A percentile compares a stretch with the other conserved stretches of the same genome.
These are phyloP conservation scores for Agaricus sinodeliciosus DNA, from an alignment of 768 basidiomycete species.

Conservation along the genomic window DNA sequence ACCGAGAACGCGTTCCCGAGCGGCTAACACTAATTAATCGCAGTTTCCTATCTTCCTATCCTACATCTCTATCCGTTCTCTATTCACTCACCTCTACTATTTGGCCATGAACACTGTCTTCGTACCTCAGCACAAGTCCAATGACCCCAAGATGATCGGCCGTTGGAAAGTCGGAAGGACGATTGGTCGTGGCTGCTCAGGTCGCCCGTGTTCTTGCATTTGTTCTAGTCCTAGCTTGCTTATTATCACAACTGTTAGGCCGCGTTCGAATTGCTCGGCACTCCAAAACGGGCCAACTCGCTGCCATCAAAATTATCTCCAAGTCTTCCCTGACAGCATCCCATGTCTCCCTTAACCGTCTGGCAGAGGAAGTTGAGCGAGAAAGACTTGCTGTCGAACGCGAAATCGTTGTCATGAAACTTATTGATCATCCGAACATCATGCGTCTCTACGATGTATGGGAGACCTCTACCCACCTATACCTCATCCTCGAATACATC, in stretches of 20 bases:
- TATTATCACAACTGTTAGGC: conserved; percentile 37
- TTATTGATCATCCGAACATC: conserved; percentile 92
- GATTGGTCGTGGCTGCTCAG: conserved; percentile 78
- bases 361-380: conserved; percentile 71
- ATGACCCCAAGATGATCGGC: conserved; percentile 65
- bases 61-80: neutral
- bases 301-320: conserved; percentile 92
- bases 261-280: conserved; percentile 88
- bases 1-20: conserved; percentile 14
- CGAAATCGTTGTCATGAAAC: conserved; percentile 97
- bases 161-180: conserved; percentile 80
- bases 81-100: conserved; percentile 11
- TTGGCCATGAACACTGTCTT: conserved; percentile 5
- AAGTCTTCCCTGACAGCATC: conserved; percentile 60
- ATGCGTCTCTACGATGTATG: conserved; percentile 95
- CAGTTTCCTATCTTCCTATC: neutral
- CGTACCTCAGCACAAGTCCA: conserved; percentile 13
- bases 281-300: conserved; percentile 80
- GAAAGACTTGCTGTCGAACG: conserved; percentile 78
- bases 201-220: conserved; percentile 28
- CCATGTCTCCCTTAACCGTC: conserved; percentile 58
- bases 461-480: conserved; percentile 88
- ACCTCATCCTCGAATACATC: conserved; percentile 90
- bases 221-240: neutral
- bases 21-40: neutral